phyloP scores from a whole-genome alignment of 192 early-diverging fungal genomes.

The Gonapodya sp. region DNA sequence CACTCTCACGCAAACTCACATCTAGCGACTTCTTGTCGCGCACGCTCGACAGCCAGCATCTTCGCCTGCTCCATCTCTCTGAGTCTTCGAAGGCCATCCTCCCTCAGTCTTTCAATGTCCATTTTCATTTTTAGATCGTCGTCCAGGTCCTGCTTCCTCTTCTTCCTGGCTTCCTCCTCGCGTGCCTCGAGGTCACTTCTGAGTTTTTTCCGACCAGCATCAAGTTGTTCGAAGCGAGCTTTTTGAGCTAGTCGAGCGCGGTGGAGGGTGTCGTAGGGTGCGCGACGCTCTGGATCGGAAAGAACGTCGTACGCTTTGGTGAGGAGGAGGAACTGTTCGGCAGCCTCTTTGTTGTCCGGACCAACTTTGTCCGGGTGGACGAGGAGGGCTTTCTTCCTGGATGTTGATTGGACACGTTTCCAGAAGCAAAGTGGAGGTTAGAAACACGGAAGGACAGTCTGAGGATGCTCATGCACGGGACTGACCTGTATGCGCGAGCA shows the following conservation, averaged over 20 bases:
- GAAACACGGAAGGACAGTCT: background rate
- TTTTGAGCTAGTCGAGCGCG: constrained; percentile 5
- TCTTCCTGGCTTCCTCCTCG: background rate
- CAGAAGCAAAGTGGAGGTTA: background rate
- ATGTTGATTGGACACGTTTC: background rate
- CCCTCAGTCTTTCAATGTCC: background rate
- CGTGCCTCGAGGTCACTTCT: background rate
- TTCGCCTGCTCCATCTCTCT: background rate
- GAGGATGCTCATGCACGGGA: too few relatives aligned
- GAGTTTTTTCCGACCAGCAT: constrained; percentile 1
- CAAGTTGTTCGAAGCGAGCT: constrained; percentile 4
- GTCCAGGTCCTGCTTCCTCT: background rate
- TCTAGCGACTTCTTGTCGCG: background rate
- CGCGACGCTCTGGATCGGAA: constrained; percentile 9
- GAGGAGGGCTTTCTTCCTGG: constrained; percentile 9
- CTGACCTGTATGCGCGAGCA: background rate
- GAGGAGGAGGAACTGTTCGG: constrained; percentile 3
- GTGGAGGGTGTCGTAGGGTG: constrained; percentile 10
- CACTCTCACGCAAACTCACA: background rate
- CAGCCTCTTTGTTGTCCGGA: constrained; percentile 10
- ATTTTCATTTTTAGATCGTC: background rate
- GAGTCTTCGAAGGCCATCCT: background rate
- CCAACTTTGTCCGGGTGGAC: constrained; percentile 16
- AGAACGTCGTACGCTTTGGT: constrained; percentile 16
- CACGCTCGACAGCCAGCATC: background rate